phyloP scores from a whole-genome alignment of 2,329 filamentous ascomycete species.

The Colletotrichum euphorbiae region DNA sequence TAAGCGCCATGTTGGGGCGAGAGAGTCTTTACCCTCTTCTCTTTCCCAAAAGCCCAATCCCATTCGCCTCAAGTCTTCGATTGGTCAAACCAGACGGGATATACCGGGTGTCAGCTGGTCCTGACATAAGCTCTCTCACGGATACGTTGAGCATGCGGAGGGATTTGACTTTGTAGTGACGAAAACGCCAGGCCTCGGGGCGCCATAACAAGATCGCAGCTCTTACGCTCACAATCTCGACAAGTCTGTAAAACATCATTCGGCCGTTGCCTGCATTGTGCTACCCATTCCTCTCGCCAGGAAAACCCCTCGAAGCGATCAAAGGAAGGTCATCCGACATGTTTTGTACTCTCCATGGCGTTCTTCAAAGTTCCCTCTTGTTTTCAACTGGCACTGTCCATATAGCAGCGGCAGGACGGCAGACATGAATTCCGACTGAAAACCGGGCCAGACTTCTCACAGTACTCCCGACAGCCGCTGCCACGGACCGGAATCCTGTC shows the following conservation, averaged over 20 bases:
- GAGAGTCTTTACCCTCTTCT: too few species aligned
- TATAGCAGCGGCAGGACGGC: background rate
- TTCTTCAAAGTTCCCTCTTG: background rate
- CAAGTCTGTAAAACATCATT: background rate
- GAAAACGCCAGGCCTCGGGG: background rate
- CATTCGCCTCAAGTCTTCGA: background rate
- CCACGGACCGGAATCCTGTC: background rate
- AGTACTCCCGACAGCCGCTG: slow-evolving; percentile 4
- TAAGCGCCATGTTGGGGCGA: background rate
- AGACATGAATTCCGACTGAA: background rate
- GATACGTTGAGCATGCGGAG: background rate
- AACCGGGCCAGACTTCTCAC: background rate
- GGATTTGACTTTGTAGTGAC: background rate
- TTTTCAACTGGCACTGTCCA: background rate
- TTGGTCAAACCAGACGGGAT: background rate
- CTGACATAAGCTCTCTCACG: background rate
- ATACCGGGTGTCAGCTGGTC: background rate
- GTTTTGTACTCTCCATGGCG: slow-evolving; percentile 29
- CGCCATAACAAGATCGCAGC: background rate
- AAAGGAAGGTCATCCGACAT: slow-evolving; percentile 30
- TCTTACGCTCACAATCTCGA: background rate
- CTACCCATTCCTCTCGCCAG: slow-evolving; percentile 19
- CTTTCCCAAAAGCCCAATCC: too few species aligned
- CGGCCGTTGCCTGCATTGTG: slow-evolving; percentile 18
- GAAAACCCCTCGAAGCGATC: slow-evolving; percentile 12